Base-by-base conservation (phyloP, 2,329 filamentous ascomycete species). In the Paraphoma chrysanthemicola region DNA sequence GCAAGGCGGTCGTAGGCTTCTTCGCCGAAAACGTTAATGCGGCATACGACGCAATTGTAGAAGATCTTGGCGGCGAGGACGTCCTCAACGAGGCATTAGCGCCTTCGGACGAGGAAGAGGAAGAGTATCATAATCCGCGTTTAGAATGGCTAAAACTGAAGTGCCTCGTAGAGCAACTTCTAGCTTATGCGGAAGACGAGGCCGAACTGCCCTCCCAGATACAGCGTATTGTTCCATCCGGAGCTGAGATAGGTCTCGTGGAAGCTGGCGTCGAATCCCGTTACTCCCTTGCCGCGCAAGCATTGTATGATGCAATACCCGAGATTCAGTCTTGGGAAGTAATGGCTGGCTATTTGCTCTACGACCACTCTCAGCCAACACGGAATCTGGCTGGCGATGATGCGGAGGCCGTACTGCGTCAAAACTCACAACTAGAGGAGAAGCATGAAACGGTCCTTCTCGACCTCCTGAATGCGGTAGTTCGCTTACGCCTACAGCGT, bases 141-240 rank as follows among this genome's bases (percentile, higher is more conserved):
- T 82, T 88, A 44, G 89, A 90, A 60, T 99, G 95, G 95, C 86
- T 98, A 67, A 92, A 91, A 71, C 87, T 96, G 72, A 99, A 98
- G 78, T 94, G 90, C 63, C 82, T 99, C 12, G 91, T 90, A 2
- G 92, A 97, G 75, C 90, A 91, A 10, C 82, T 99, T 28, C 85
- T 90, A 31, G 86, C 87, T 9, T 98, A 97, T 69, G 92, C 97
- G 71, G 82, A 85, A 6, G 88, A 91, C 64, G 80, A 82, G 12
- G 84, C 86, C 39, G 84, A 86, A 30, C 79, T 87, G 33, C 79
- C 81, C 3, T 80, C 73, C 52, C 79, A 83, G 54, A 78, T 82
- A 23, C 79, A 81, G 51, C 73, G 77, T 17, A 75, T 77, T 42
- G 78, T 79, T 9, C 62, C 72, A 8, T 79, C 80, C 14, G 69